A percentile compares a stretch with the other conserved stretches of the same genome.
Evolutionary conservation across 352 stramenopile species (phyloP).

Genomic region (Phytophthora foliorum): DNA sequence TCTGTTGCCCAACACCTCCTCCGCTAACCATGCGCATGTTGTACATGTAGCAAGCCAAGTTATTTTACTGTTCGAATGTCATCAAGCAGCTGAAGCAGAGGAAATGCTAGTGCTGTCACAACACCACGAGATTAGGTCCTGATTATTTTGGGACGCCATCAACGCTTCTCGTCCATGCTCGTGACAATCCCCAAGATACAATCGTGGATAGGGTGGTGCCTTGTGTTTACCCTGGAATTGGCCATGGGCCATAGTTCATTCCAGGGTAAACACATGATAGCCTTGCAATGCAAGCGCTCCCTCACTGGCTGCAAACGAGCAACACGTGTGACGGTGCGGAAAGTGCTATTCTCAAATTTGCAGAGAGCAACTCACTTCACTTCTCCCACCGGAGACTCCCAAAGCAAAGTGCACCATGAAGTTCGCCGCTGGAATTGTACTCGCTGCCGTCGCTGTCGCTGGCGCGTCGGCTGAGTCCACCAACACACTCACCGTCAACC

Average conservation of each 20-base stretch:
- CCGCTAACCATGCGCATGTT: too few species aligned
- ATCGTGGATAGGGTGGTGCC: slow-evolving; percentile 4
- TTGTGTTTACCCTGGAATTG: neutral
- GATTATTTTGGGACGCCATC: neutral
- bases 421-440: slow-evolving; percentile 26
- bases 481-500: slow-evolving; percentile 17
- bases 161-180: neutral
- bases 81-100: neutral
- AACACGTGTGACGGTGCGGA: neutral
- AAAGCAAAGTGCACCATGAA: slow-evolving; percentile 15
- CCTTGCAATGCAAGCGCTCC: neutral
- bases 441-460: slow-evolving; percentile 19
- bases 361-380: slow-evolving; percentile 2
- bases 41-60: too few species aligned
- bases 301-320: neutral
- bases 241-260: too few species aligned
- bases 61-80: neutral
- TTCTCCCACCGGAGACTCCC: neutral
- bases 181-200: slow-evolving; percentile 4
- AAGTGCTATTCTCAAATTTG: slow-evolving; percentile 20
- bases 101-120: neutral
- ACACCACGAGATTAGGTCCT: neutral
- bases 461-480: slow-evolving; percentile 12
- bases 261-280: too few species aligned
- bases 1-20: neutral